phyloP scores from a whole-genome alignment of 2,329 filamentous ascomycete species.

The Clarireedia homoeocarpa region DNA sequence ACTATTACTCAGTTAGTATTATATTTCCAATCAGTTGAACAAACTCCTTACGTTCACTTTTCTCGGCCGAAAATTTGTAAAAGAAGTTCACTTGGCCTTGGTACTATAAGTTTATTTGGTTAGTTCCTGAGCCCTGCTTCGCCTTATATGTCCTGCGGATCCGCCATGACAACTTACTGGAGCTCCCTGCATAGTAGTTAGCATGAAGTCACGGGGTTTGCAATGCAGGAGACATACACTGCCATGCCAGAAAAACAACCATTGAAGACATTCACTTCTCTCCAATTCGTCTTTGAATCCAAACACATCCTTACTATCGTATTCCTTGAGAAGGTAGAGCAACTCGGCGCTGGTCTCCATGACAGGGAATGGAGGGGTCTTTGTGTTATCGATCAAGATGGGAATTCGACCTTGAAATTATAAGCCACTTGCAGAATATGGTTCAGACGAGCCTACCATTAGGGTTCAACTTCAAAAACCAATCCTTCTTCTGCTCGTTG shows the following conservation, averaged over 20 bases:
- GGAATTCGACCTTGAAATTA: constrained; percentile 36
- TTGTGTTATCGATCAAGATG: constrained; percentile 41
- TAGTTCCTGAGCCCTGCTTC: background rate
- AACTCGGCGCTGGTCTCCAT: constrained; percentile 46
- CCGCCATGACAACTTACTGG: background rate
- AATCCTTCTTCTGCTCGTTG: constrained; percentile 49
- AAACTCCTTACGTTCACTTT: background rate
- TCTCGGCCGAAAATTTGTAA: constrained; percentile 2
- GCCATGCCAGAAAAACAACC: constrained; percentile 49
- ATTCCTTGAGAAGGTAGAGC: constrained; percentile 40
- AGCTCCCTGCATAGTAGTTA: background rate
- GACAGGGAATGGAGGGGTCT: constrained; percentile 41
- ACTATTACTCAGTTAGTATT: constrained; percentile 18
- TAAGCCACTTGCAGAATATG: background rate
- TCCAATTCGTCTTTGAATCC: constrained; percentile 45
- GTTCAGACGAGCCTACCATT: constrained; percentile 29
- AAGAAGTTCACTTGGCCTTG: constrained; percentile 9
- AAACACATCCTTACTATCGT: constrained; percentile 41
- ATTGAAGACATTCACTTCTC: constrained; percentile 40
- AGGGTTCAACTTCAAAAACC: constrained; percentile 41
- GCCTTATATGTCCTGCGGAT: background rate
- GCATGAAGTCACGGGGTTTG: background rate
- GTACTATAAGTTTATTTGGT: background rate
- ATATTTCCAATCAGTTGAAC: background rate
- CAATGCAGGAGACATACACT: constrained; percentile 25